Base-by-base conservation (phyloP, 306 rosid genomes). In the Delonix regia region DNA sequence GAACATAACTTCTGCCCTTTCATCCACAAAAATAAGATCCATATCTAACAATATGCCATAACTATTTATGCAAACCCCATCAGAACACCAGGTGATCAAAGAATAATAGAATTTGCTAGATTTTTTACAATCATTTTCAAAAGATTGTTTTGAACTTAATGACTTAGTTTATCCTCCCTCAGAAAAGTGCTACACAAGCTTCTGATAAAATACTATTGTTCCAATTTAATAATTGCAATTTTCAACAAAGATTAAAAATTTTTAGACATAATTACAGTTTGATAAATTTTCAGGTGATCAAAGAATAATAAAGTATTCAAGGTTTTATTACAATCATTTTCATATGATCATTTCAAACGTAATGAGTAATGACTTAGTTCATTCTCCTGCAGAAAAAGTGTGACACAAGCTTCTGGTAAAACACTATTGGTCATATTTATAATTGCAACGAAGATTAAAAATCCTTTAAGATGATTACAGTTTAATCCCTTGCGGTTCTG, bases 1-100 rank as follows among this genome's bases (percentile, higher is more conserved):
- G 33, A 73, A 52, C 44, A 78, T 42, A 27, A 67, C 38, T 74
- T 36, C 70, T 30, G 49, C 0, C 71, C 62, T 85, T 42, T 68
- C 64, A 12, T 66, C 45, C 59, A 73, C 51, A 25, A 73, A 62
- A 19, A 53, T 10, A 45, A 18, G 52, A 67, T 45, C 36, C 36
- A 14, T 11, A 51, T 57, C 69, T 68, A 63, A 57, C 19, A 62
- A 41, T 57, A 70, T 52, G 38, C 41, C 62, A 68, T 47, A 16
- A 59, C 63, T 39, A 19, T 39, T 14, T 12, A 2, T 5, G 22
- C 2, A 13, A 21, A 13, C 51, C 41, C 53, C 72, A 66, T 41
- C 18, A 41, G 33, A 42, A 41, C 34, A 67, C 10, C 21, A 22
- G 72, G 16, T 41, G 33, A 66, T 39, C 13, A 67, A 41, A 21